A percentile compares a stretch with the other conserved stretches of the same genome.
Evolutionary conservation across 495 filamentous ascomycete species (phyloP).

Genomic region (Chaetomium tenue): DNA sequence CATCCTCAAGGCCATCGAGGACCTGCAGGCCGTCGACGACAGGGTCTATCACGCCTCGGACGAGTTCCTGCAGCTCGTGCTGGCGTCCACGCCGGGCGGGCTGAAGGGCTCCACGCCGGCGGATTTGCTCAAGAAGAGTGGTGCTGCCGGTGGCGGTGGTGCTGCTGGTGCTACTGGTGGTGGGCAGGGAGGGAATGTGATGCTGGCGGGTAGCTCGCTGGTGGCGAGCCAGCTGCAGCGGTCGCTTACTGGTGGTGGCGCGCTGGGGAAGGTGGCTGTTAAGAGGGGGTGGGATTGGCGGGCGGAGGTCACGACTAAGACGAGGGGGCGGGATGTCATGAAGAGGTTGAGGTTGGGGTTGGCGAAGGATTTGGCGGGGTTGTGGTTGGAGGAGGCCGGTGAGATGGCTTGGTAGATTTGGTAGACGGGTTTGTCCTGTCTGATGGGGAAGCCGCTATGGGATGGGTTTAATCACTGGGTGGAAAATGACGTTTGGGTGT

Average conservation of each 20-base stretch:
- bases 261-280: constrained; percentile 43
- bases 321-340: constrained; percentile 65
- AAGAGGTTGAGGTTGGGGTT: constrained; percentile 69
- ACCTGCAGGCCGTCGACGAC: constrained; percentile 71
- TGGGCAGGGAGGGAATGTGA: constrained; percentile 40
- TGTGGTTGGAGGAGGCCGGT: constrained; percentile 61
- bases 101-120: constrained; percentile 56
- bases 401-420: constrained; percentile 28
- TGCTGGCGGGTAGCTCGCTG: constrained; percentile 70
- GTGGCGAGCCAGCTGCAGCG: constrained; percentile 61
- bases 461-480: too few species aligned
- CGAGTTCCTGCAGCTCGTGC: constrained; percentile 62
- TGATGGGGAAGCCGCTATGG: neutral
- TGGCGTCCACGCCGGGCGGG: constrained; percentile 43
- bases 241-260: constrained; percentile 40
- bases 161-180: too few species aligned
- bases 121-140: constrained; percentile 65
- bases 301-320: constrained; percentile 54
- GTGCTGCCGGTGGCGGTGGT: constrained; percentile 41
- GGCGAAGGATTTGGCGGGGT: constrained; percentile 64
- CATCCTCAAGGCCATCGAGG: constrained; percentile 77
- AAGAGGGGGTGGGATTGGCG: constrained; percentile 88
- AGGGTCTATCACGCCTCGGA: constrained; percentile 68
- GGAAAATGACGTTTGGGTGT: too few species aligned
- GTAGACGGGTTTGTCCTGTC: too few species aligned